Base-by-base conservation (phyloP, 805 yeast genomes). In the Brettanomyces custersianus region DNA sequence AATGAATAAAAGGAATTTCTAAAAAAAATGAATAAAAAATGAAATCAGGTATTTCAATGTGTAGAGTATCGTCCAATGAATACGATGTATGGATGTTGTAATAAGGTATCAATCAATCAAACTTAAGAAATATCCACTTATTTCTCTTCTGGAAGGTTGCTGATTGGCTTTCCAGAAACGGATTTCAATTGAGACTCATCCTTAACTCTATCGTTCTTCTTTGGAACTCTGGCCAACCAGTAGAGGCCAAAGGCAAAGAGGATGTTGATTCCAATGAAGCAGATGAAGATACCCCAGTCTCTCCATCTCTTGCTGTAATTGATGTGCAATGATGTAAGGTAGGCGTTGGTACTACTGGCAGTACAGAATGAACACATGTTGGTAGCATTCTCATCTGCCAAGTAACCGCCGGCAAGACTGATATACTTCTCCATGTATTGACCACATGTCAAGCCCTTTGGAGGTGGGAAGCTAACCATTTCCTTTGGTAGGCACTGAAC, bases 221-320 rank as follows among this genome's bases (percentile, higher is more conserved):
- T 80, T 37, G 92, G 92, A 41, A 81, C 90, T 67, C 92, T 73
- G 10, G 77, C 73, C 20, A 74, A 51, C 80, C 82, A 70, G 51
- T 70, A 70, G 39, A 60, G 36, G 46, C 46, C 45, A 33, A 55
- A 38, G n/a, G 59, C 45, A 33, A 61, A 40, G 3, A 38, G 12
- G 5, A 58, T 41, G 45, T 74, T 69, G 46, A 73, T 60, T 18
- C 55, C 61, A 42, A 72, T 66, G 47, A 61, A 77, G 33, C 66
- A 66, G 40, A 69, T 53, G 46, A 67, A 69, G 19, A 77, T 63
- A 45, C 82, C 84, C 48, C 65, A 63, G 52, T 77, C 66, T 56
- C 80, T 66, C 79, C 82, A 74, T 77, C 66, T 79, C 69, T 42
- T 66, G 48, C 28, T 25, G 25, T 63, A 68, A 2, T 57, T 36